A percentile compares a stretch with the other conserved stretches of the same genome.
These are phyloP conservation scores for Centella asiatica DNA, from an alignment of 129 eudicot species.

Conservation along the genomic window DNA sequence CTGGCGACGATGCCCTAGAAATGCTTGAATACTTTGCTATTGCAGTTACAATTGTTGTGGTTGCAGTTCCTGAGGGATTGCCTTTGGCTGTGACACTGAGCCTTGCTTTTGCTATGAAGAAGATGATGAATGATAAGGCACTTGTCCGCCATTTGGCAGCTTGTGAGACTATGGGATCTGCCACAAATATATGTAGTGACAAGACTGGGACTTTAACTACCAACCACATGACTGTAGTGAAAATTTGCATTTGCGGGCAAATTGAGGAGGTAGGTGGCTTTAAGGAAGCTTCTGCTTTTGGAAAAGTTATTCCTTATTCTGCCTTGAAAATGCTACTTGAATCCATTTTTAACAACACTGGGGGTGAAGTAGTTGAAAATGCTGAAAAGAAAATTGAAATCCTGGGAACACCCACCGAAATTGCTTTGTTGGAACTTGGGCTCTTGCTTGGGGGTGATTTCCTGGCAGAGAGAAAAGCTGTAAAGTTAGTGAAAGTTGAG, in stretches of 20 bases:
- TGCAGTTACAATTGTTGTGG: constrained; percentile 93
- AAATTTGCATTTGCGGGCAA: constrained; percentile 71
- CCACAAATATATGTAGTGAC: constrained; percentile 87
- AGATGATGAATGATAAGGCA: constrained; percentile 96
- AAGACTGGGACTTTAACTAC: constrained; percentile 92
- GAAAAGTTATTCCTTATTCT: constrained; percentile 47
- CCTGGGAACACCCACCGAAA: constrained; percentile 81
- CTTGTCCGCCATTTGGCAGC: constrained; percentile 95
- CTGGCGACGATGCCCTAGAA: constrained; percentile 71
- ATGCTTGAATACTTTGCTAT: constrained; percentile 84
- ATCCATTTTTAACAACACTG: constrained; percentile 78
- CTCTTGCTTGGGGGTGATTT: constrained; percentile 59
- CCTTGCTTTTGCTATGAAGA: constrained; percentile 96
- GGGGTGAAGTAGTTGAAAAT: constrained; percentile 68
- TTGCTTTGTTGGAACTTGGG: constrained; percentile 85
- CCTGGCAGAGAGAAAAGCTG: constrained; percentile 29
- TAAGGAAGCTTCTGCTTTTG: constrained; percentile 15
- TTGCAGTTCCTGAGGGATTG: constrained; percentile 93
- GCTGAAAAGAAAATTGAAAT: constrained; percentile 59
- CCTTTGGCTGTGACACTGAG: constrained; percentile 90
- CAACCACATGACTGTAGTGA: constrained; percentile 88
- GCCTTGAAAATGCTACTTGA: constrained; percentile 40
- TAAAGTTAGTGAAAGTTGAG: constrained; percentile 67
- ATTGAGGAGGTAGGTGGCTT: constrained; percentile 34
- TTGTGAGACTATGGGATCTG: constrained; percentile 98